These are phyloP conservation scores for Aspergillus baeticus DNA, from an alignment of 495 filamentous ascomycete species.

Conservation along the genomic window DNA sequence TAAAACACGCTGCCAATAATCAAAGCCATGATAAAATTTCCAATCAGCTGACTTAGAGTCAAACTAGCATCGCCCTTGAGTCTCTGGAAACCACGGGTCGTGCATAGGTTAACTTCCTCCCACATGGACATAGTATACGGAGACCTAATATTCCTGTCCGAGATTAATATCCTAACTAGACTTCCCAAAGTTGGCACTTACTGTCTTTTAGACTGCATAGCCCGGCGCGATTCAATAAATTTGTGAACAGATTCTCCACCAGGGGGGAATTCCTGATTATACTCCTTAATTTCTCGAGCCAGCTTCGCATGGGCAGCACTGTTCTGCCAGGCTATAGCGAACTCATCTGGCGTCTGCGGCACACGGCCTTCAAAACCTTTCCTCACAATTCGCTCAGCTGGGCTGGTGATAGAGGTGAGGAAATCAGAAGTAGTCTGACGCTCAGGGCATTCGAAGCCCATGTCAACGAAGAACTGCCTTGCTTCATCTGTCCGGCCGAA, in stretches of 20 bases:
- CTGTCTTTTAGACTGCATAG: slow-evolving; percentile 42
- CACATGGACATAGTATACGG: slow-evolving; percentile 46
- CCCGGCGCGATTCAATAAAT: slow-evolving; percentile 39
- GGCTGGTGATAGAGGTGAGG: slow-evolving; percentile 71
- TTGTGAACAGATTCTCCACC: slow-evolving; percentile 36
- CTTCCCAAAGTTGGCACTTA: no score
- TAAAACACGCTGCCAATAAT: slow-evolving; percentile 89
- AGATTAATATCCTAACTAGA: no score
- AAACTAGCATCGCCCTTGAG: slow-evolving; percentile 74
- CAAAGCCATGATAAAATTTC: slow-evolving; percentile 75
- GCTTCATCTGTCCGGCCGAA: slow-evolving; percentile 61
- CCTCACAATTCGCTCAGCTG: slow-evolving; percentile 60
- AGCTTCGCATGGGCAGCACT: slow-evolving; percentile 48
- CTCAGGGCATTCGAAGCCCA: slow-evolving; percentile 62
- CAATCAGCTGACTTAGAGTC: slow-evolving; percentile 68
- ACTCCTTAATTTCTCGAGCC: slow-evolving; percentile 51
- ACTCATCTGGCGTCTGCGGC: slow-evolving; percentile 71
- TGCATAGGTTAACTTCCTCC: slow-evolving; percentile 51
- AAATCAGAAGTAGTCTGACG: slow-evolving; percentile 72
- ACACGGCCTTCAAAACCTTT: slow-evolving; percentile 61
- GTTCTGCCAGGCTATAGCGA: slow-evolving; percentile 59
- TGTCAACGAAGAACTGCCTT: slow-evolving; percentile 59
- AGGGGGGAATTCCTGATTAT: slow-evolving; percentile 43
- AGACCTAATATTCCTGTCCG: no score
- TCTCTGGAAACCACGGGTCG: slow-evolving; percentile 51